Evolutionary conservation across 108 stramenopile genomes (phyloP).

Genomic region (Chaetoceros tenuissimus): DNA sequence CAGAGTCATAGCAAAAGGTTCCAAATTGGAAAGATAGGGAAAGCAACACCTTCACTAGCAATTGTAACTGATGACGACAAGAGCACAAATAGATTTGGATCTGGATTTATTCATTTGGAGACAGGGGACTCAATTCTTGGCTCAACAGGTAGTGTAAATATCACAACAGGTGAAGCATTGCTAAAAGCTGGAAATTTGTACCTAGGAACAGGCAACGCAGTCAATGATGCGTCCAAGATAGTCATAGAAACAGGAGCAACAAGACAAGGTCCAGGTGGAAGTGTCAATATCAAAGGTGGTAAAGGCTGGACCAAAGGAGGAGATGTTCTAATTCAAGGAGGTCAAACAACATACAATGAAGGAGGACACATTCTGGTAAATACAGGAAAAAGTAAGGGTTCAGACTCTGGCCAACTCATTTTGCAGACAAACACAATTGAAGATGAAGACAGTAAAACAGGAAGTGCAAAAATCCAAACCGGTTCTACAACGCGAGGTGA

Average conservation of each 20-base stretch:
- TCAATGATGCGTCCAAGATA: not conserved
- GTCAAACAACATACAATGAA: not conserved
- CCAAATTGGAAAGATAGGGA: slow-evolving; percentile 9
- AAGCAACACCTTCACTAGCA: slow-evolving; percentile 8
- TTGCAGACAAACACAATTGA: too few species aligned
- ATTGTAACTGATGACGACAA: slow-evolving; percentile 8
- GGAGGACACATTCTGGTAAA: not conserved
- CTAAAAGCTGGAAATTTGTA: slow-evolving; percentile 4
- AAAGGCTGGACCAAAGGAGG: slow-evolving; percentile 8
- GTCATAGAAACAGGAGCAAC: slow-evolving; percentile 2
- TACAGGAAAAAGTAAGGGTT: too few species aligned
- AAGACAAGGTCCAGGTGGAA: not conserved
- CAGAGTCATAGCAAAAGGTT: slow-evolving; percentile 38
- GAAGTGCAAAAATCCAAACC: too few species aligned
- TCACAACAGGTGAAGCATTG: slow-evolving; percentile 5
- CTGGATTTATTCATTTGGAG: slow-evolving; percentile 11
- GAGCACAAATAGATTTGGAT: not conserved
- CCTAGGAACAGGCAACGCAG: not conserved
- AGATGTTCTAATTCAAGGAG: slow-evolving; percentile 4
- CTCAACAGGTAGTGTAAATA: slow-evolving; percentile 8
- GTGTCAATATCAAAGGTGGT: slow-evolving; percentile 3
- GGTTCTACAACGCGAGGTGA: too few species aligned
- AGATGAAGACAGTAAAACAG: too few species aligned
- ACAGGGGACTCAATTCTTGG: slow-evolving; percentile 7
- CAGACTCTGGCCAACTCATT: too few species aligned